Percentiles rank a stretch among this genome's conserved stretches.
Evolutionary conservation across 1,284 basidiomycete genomes (phyloP).

Genomic region (Ceratobasidium sp.): DNA sequence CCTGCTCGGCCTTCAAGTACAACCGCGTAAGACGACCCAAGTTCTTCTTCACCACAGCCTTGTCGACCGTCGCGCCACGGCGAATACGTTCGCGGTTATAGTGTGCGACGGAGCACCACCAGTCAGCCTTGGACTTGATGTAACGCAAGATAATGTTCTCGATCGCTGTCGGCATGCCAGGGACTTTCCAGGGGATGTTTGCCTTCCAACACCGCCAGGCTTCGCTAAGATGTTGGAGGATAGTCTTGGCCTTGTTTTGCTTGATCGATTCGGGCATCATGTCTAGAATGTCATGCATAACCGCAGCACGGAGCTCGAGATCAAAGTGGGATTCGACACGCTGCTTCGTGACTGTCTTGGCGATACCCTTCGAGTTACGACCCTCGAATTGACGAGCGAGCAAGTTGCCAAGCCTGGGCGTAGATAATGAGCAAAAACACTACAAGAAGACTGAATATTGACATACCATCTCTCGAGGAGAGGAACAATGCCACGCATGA

Average conservation of each 20-base stretch:
- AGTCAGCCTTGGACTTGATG: slow-evolving; percentile 99
- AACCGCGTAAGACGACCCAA: slow-evolving; percentile 90
- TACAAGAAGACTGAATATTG: slow-evolving; percentile 6
- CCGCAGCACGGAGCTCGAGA: slow-evolving; percentile 95
- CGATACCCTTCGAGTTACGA: slow-evolving; percentile 94
- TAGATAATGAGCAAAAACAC: not conserved
- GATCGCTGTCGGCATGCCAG: slow-evolving; percentile 97
- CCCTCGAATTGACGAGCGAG: slow-evolving; percentile 99
- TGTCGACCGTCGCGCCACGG: slow-evolving; percentile 98
- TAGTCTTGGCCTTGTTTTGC: slow-evolving; percentile 99
- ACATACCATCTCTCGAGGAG: slow-evolving; percentile 90
- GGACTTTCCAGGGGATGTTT: slow-evolving; percentile 98
- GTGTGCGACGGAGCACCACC: slow-evolving; percentile 97
- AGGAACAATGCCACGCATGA: slow-evolving; percentile 98
- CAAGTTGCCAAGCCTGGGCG: slow-evolving; percentile 89
- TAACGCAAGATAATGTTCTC: slow-evolving; percentile 99
- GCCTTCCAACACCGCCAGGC: slow-evolving; percentile 99
- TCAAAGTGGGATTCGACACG: slow-evolving; percentile 99
- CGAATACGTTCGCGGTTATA: slow-evolving; percentile 95
- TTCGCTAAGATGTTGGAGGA: slow-evolving; percentile 96
- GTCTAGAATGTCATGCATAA: slow-evolving; percentile 99
- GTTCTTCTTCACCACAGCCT: slow-evolving; percentile 98
- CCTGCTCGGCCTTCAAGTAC: slow-evolving; percentile 97
- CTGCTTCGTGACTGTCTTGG: slow-evolving; percentile 98
- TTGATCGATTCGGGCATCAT: slow-evolving; percentile 99